Evolutionary conservation across 2,329 filamentous ascomycete species (phyloP), one percentile per base, ranked within the genome.

Genomic region (Trichothecium sympodiale): DNA sequence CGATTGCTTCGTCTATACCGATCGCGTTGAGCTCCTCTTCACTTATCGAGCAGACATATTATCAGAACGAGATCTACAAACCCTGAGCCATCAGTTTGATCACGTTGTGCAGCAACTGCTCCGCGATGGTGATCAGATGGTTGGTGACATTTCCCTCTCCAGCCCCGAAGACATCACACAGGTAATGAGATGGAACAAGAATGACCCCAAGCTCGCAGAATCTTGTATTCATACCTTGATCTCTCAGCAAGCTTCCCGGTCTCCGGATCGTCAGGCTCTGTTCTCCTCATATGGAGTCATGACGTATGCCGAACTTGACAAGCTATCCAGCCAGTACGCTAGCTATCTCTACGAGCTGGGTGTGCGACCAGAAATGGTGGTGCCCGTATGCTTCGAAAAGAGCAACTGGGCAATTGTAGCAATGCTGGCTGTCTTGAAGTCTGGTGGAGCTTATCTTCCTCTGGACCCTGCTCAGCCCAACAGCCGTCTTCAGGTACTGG

Each of bases 191-290:
- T 26, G 13, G 28, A 25, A 25, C 29, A 34, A 32, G 10, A 14
- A n/a, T n/a, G n/a, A n/a, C n/a, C n/a, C n/a, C 20, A 25, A 25
- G 20, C 20, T 25, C n/a, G n/a, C n/a, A n/a, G n/a, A n/a, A n/a
- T n/a, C n/a, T n/a, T n/a, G n/a, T 25, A 25, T 25, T 25, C 20
- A 25, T 25, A 25, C 10, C 46, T 53, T 9, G 44, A 60, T 12
- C 57, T 56, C n/a, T n/a, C n/a, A n/a, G n/a, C n/a, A n/a, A n/a
- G n/a, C n/a, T n/a, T n/a, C n/a, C n/a, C n/a, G n/a, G n/a, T n/a
- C n/a, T n/a, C n/a, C n/a, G n/a, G n/a, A n/a, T n/a, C n/a, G n/a
- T n/a, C n/a, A n/a, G n/a, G n/a, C n/a, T n/a, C n/a, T n/a, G n/a
- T n/a, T n/a, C n/a, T n/a, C n/a, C n/a, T n/a, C n/a, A n/a, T n/a